Evolutionary conservation across 495 filamentous ascomycete genomes (phyloP).

Genomic region (Penicillium longicatenatum): DNA sequence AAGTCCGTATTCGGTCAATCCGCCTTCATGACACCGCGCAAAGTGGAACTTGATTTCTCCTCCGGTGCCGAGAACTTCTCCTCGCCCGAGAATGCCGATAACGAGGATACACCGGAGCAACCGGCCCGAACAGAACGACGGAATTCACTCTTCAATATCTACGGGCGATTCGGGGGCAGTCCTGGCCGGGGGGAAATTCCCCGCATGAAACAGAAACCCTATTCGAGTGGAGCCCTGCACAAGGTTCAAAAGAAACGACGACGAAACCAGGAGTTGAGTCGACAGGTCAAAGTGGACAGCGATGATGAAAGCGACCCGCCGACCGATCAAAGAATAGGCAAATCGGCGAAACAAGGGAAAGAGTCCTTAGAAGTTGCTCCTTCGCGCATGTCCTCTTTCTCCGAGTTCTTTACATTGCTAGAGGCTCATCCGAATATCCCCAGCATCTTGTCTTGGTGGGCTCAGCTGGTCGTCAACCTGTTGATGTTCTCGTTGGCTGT

Average conservation of each 20-base stretch:
- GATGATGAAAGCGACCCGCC: constrained; percentile 62
- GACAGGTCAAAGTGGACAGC: constrained; percentile 48
- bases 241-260: constrained; percentile 57
- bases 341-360: constrained; percentile 19
- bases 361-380: constrained; percentile 2
- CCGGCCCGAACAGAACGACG: constrained; percentile 47
- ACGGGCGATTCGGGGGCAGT: constrained; percentile 48
- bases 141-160: constrained; percentile 45
- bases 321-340: constrained; percentile 37
- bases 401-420: constrained; percentile 64
- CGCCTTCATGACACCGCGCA: constrained; percentile 80
- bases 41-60: constrained; percentile 68
- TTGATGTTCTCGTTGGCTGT: constrained; percentile 66
- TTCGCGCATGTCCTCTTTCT: constrained; percentile 45
- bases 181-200: constrained; percentile 62
- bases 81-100: constrained; percentile 71
- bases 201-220: constrained; percentile 52
- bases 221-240: constrained; percentile 52
- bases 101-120: constrained; percentile 69
- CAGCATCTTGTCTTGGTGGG: constrained; percentile 80
- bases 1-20: constrained; percentile 61
- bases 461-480: constrained; percentile 78
- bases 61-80: constrained; percentile 78
- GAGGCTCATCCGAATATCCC: constrained; percentile 85
- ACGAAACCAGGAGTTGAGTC: constrained; percentile 47